Conservation (phyloP, 2,329 filamentous ascomycete species). For the Ciborinia camelliae region DNA sequence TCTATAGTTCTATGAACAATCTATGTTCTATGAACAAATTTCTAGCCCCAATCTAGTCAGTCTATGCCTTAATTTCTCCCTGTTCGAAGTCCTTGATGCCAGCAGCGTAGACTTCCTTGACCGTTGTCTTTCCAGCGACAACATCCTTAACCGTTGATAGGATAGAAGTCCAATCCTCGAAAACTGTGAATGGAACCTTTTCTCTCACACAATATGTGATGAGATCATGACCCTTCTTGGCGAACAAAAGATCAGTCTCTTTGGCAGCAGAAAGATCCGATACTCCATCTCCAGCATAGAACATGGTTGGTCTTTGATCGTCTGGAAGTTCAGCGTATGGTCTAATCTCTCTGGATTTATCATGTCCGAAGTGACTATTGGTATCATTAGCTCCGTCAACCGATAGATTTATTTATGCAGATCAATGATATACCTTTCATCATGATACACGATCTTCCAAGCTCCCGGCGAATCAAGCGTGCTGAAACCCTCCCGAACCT, state of each 20-base stretch:
- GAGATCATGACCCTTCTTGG: slow-evolving; percentile 86
- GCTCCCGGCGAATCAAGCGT: slow-evolving; percentile 74
- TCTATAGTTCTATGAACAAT: slow-evolving; percentile 18
- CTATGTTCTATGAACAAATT: slow-evolving; percentile 17
- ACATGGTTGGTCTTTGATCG: slow-evolving; percentile 70
- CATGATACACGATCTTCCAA: slow-evolving; percentile 86
- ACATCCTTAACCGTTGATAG: slow-evolving; percentile 73
- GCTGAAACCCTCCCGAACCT: slow-evolving; percentile 59
- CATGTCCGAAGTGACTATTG: slow-evolving; percentile 72
- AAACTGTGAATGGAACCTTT: slow-evolving; percentile 82
- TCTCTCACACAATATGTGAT: slow-evolving; percentile 82
- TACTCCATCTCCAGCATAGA: slow-evolving; percentile 94
- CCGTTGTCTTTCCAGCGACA: slow-evolving; percentile 64
- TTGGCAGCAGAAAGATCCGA: slow-evolving; percentile 88
- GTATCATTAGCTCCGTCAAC: not conserved
- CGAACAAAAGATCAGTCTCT: slow-evolving; percentile 91
- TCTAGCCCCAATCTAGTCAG: not conserved
- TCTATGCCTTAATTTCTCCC: slow-evolving; percentile 22
- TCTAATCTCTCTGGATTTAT: slow-evolving; percentile 89
- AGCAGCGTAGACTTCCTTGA: slow-evolving; percentile 61
- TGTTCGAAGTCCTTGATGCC: slow-evolving; percentile 34
- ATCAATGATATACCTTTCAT: slow-evolving; percentile 61
- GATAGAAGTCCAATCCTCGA: slow-evolving; percentile 80
- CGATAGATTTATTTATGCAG: not conserved
- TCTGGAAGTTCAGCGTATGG: slow-evolving; percentile 75